Percentiles rank a stretch among this genome's conserved stretches.
These are phyloP conservation scores for Peterozyma toletana DNA, from an alignment of 805 yeast species.

Conservation along the genomic window DNA sequence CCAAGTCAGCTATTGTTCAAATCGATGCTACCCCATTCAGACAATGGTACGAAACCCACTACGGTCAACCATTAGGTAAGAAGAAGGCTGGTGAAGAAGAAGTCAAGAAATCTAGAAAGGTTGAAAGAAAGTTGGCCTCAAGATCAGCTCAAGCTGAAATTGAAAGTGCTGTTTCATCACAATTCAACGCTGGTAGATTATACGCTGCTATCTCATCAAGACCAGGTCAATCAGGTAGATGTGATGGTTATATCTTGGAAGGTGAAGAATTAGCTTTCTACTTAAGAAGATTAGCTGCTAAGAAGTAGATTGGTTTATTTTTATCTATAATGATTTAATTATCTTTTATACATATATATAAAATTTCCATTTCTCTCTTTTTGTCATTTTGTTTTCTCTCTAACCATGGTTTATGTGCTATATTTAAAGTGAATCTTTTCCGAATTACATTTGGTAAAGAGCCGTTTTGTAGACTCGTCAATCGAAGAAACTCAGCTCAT, in stretches of 20 bases:
- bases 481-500: no score
- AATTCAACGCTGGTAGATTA: slow-evolving; percentile 98
- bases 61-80: slow-evolving; percentile 92
- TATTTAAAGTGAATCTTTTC: no score
- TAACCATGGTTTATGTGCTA: no score
- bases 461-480: no score
- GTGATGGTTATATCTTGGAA: slow-evolving; percentile 99
- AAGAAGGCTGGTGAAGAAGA: slow-evolving; percentile 61
- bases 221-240: slow-evolving; percentile 99
- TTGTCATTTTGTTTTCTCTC: no score
- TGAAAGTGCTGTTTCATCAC: slow-evolving; percentile 88
- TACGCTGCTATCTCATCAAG: slow-evolving; percentile 98
- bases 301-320: slow-evolving; percentile 54
- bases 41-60: slow-evolving; percentile 98
- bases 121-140: slow-evolving; percentile 88
- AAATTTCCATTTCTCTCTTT: no score
- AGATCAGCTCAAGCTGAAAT: slow-evolving; percentile 82
- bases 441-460: no score
- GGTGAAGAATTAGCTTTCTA: slow-evolving; percentile 99
- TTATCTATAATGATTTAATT: no score
- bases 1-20: slow-evolving; percentile 98
- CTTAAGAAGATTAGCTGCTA: slow-evolving; percentile 99
- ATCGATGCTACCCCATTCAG: slow-evolving; percentile 99
- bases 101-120: slow-evolving; percentile 63
- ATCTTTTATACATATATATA: no score